These are phyloP conservation scores for Metarhizium anisopliae DNA, from an alignment of 2,329 filamentous ascomycete genomes.

Conservation along the genomic window DNA sequence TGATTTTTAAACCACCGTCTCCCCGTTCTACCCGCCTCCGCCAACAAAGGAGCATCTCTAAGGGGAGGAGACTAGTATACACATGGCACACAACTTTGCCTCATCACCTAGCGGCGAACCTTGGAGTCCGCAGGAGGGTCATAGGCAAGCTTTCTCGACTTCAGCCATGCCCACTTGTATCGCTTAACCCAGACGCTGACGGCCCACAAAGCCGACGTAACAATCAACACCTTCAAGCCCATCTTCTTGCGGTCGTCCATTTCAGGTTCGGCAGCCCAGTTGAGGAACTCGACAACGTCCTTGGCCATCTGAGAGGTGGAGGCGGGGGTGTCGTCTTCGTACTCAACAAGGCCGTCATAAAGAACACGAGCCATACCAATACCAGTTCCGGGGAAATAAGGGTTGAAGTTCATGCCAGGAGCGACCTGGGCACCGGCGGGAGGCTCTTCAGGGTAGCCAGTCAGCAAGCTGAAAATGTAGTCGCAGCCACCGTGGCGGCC, in stretches of 20 bases:
- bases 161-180: conserved; percentile 98
- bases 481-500: conserved; percentile 94
- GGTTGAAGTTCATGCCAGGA: conserved; percentile 97
- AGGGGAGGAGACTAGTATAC: conserved; percentile 33
- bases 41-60: conserved; percentile 34
- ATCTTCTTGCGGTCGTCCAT: conserved; percentile 99
- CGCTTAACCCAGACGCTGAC: conserved; percentile 96
- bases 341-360: conserved; percentile 95
- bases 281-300: conserved; percentile 97
- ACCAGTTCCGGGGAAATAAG: conserved; percentile 97
- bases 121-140: conserved; percentile 58
- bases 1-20: conserved; percentile 17
- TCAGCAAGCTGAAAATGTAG: conserved; percentile 96
- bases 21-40: conserved; percentile 31
- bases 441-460: conserved; percentile 93
- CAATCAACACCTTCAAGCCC: conserved; percentile 90
- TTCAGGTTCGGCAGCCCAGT: conserved; percentile 98
- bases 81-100: conserved; percentile 20
- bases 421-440: conserved; percentile 81
- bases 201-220: conserved; percentile 70
- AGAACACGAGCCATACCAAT: conserved; percentile 99
- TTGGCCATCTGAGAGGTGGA: conserved; percentile 99
- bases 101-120: conserved; percentile 36
- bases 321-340: conserved; percentile 91
- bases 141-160: conserved; percentile 90